Base-by-base conservation (phyloP, 441 rosid species). In the Erodium moschatum region DNA sequence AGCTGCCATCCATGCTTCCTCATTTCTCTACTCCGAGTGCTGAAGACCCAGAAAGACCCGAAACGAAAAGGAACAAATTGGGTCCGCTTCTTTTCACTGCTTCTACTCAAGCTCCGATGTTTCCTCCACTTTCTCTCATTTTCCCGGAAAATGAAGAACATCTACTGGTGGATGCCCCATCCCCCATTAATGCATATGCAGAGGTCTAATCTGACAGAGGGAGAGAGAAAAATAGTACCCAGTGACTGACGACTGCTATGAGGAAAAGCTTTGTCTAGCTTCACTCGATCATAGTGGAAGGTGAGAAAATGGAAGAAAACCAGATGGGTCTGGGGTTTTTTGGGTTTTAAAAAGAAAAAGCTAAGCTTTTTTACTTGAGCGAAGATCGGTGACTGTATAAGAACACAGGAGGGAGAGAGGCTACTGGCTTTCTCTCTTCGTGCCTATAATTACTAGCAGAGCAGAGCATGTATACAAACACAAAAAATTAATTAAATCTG, bases 1-100 rank as follows among this genome's bases (percentile, higher is more conserved):
- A 94, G 94, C 73, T 94, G 90, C 97, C 99, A 94, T 78, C 99
- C 99, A 79, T 94, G 86, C 79, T 89, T 94, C 87, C 97, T 91
- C 99, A 94, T 94, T 76, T 79, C 76, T 16, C 52, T 63, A 67
- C 73, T 70, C 61, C 63, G 74, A 83, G 83, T 77, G 83, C 75
- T 71, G 80, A 75, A 10, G 77, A 73, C 66, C 76, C 77, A 72
- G 76, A 72, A 72, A 74, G 19, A 73, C 56, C 70, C 76, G 6
- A 73, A 72, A 24, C 5, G 38, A 77, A 67, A 38, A 38, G 0
- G 61, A 66, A 54, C 61, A 15, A 56, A 54, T 72, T 70, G 64
- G 69, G 72, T 66, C 50, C 24, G 16, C 21, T 54, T 15, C 16
- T 52, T 20, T 54, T 54, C 10, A 7, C 61, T 54, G 21, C 16